Evolutionary conservation across 2,329 filamentous ascomycete genomes (phyloP).

Genomic region (Fusarium liriodendri): DNA sequence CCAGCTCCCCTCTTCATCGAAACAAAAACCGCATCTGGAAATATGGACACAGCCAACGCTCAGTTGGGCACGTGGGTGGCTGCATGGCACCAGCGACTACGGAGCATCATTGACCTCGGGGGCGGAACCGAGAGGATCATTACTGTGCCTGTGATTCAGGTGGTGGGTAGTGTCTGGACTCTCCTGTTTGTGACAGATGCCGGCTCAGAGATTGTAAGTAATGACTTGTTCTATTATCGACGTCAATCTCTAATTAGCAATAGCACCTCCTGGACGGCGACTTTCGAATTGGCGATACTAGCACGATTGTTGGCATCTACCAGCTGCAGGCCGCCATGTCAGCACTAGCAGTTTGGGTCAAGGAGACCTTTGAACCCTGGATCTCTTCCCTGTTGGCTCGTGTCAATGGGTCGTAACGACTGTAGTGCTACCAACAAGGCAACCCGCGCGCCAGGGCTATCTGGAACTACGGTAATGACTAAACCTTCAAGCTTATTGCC

Average conservation of each 20-base stretch:
- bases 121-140: not conserved
- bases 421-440: not conserved
- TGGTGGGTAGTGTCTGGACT: constrained; percentile 14
- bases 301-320: not conserved
- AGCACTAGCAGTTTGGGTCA: not conserved
- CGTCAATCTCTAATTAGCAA: not conserved
- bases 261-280: not conserved
- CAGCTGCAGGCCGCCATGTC: not conserved
- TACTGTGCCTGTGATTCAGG: constrained; percentile 13
- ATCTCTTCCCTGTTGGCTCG: not conserved
- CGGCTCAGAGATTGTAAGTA: constrained; percentile 13
- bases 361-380: not conserved
- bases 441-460: not conserved
- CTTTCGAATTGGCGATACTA: not conserved
- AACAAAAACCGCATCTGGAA: not conserved
- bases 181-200: constrained; percentile 19
- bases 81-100: constrained; percentile 23
- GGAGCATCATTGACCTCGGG: constrained; percentile 5
- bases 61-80: constrained; percentile 17
- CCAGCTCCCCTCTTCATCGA: not conserved
- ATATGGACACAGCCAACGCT: constrained; percentile 8
- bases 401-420: not conserved
- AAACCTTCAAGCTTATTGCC: not conserved
- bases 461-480: not conserved
- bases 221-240: not conserved